These are phyloP conservation scores for Mycosarcoma mackinlayi DNA, from an alignment of 1,284 basidiomycete species.

Conservation along the genomic window DNA sequence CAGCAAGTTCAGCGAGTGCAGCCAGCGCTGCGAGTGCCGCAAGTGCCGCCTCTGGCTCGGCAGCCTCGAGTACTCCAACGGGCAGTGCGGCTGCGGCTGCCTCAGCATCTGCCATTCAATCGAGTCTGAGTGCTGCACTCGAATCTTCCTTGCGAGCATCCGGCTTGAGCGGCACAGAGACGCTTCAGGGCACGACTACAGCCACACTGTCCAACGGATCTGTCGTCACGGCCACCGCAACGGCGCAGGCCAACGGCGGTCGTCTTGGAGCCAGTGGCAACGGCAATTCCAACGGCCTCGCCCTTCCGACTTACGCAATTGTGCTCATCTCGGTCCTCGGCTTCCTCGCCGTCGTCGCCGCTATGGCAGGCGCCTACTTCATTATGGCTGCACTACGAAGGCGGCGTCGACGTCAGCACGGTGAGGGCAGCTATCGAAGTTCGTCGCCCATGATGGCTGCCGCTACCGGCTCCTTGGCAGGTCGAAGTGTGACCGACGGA, in stretches of 20 bases:
- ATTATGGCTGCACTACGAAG: conserved; percentile 50
- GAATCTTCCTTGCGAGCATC: conserved; percentile 46
- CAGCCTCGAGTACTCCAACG: conserved; percentile 4
- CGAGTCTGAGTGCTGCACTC: conserved; percentile 49
- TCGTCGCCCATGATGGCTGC: conserved; percentile 55
- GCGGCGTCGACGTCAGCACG: conserved; percentile 31
- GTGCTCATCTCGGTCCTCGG: conserved; percentile 61
- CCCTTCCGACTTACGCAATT: conserved; percentile 56
- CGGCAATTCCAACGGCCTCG: conserved; percentile 35
- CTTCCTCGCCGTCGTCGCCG: conserved; percentile 54
- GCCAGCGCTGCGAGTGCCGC: conserved; percentile 22
- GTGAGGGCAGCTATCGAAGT: conserved; percentile 37
- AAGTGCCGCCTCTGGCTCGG: conserved; percentile 34
- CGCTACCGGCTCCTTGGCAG: conserved; percentile 39
- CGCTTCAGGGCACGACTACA: conserved; percentile 52
- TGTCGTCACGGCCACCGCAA: conserved; percentile 56
- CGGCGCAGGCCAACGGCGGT: conserved; percentile 57
- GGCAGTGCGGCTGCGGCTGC: conserved; percentile 24
- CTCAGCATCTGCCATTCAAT: conserved; percentile 48
- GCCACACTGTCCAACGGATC: conserved; percentile 56
- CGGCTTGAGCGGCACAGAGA: conserved; percentile 58
- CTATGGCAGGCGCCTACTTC: conserved; percentile 50
- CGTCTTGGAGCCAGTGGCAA: conserved; percentile 25
- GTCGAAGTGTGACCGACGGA: conserved; percentile 20
- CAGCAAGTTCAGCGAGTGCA: conserved; percentile 31